Conservation (phyloP, 202 grass and related monocot species). For the Cymbopogon flexuosus region DNA sequence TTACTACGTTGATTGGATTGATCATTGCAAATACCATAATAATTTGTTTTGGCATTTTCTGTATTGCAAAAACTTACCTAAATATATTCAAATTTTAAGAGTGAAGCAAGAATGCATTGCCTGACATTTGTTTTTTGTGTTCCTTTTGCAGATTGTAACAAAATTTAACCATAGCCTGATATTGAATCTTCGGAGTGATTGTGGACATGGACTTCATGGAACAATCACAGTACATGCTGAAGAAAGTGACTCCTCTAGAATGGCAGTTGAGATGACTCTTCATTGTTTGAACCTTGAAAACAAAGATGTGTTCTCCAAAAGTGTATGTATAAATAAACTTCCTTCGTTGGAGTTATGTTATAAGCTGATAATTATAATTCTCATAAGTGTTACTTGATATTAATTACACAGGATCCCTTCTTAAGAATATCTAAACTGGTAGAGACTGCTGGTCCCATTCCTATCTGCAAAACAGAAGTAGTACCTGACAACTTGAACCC, state of each 20-base stretch:
- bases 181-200: conserved; percentile 51
- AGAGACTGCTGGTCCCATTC: conserved; percentile 62
- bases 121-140: conserved; percentile 22
- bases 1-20: neutral
- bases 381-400: conserved; percentile 13
- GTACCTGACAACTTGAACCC: conserved; percentile 75
- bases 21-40: conserved; percentile 17
- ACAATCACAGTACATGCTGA: conserved; percentile 68
- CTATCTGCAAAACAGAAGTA: conserved; percentile 92
- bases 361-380: neutral
- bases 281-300: conserved; percentile 68
- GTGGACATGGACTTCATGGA: conserved; percentile 40
- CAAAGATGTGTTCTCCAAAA: conserved; percentile 90
- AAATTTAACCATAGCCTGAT: conserved; percentile 57
- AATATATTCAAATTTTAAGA: conserved; percentile 14
- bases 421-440: conserved; percentile 73
- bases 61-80: neutral
- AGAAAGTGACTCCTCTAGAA: conserved; percentile 72
- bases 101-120: neutral
- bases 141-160: conserved; percentile 69
- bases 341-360: neutral
- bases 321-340: conserved; percentile 48
- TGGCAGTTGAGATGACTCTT: conserved; percentile 62
- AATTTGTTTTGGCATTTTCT: conserved; percentile 4
- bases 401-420: conserved; percentile 78